Evolutionary conservation across 192 early-diverging fungal genomes (phyloP).

Genomic region (Podila epigama): DNA sequence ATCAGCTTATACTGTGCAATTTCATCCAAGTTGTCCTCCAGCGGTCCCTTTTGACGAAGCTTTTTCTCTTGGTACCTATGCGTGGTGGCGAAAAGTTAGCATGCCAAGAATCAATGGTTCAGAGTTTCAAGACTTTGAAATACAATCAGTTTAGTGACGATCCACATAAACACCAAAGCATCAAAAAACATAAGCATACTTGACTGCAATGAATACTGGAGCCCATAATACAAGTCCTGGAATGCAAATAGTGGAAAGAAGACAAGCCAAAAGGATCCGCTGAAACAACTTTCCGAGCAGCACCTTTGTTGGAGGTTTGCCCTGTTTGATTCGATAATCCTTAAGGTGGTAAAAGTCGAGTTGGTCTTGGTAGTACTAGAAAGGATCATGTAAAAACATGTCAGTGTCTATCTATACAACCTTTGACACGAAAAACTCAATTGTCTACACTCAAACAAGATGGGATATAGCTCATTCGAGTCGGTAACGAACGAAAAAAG

Average conservation of each 20-base stretch:
- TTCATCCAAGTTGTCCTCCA: conserved; percentile 52
- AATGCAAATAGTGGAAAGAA: conserved; percentile 35
- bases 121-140: too few species aligned
- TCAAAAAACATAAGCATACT: conserved; percentile 5
- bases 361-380: conserved; percentile 51
- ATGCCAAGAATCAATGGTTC: too few species aligned
- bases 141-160: too few species aligned
- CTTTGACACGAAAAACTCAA: background rate
- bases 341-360: conserved; percentile 49
- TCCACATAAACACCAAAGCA: too few species aligned
- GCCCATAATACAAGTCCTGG: conserved; percentile 45
- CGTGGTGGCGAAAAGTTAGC: background rate
- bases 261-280: conserved; percentile 24
- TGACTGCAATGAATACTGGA: conserved; percentile 47
- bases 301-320: conserved; percentile 19
- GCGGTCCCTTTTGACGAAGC: conserved; percentile 35
- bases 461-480: background rate
- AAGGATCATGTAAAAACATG: background rate
- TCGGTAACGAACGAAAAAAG: background rate
- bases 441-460: background rate
- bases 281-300: conserved; percentile 27
- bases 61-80: conserved; percentile 48
- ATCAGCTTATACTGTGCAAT: conserved; percentile 55
- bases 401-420: background rate
- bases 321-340: conserved; percentile 47